phyloP scores from a whole-genome alignment of 2,329 filamentous ascomycete species.

The Fonsecaea pedrosoi region DNA sequence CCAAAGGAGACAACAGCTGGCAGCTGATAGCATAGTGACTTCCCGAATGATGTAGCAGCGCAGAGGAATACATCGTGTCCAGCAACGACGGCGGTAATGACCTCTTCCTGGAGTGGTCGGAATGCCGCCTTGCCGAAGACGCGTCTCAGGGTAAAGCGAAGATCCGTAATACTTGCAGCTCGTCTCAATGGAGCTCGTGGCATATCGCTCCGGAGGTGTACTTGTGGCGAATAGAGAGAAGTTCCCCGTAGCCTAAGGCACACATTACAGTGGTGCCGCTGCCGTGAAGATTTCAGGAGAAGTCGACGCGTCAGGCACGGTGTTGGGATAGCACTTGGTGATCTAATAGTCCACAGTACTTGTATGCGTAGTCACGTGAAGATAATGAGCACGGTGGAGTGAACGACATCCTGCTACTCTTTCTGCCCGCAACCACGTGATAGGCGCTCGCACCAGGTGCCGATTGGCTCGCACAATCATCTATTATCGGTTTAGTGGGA shows the following conservation, averaged over 20 bases:
- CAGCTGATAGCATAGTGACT: conserved; percentile 90
- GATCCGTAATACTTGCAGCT: conserved; percentile 54
- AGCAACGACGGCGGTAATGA: conserved; percentile 79
- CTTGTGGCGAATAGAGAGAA: background rate
- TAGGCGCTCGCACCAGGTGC: background rate
- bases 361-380: background rate
- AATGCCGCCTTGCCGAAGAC: conserved; percentile 78
- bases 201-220: conserved; percentile 5
- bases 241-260: background rate
- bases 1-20: conserved; percentile 87
- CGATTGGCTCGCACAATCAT: conserved; percentile 25
- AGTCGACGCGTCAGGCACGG: conserved; percentile 3
- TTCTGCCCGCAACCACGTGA: too few species aligned
- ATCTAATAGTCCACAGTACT: conserved; percentile 7
- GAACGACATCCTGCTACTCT: background rate
- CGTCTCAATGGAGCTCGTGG: conserved; percentile 21
- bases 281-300: background rate
- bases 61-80: conserved; percentile 93
- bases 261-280: background rate
- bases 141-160: conserved; percentile 75
- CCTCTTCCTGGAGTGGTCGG: conserved; percentile 84
- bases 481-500: conserved; percentile 22
- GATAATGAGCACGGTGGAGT: background rate
- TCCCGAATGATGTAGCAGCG: conserved; percentile 77
- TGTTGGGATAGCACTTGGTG: background rate